Conservation (phyloP, 2,329 filamentous ascomycete species). For the Botrytis aclada region DNA sequence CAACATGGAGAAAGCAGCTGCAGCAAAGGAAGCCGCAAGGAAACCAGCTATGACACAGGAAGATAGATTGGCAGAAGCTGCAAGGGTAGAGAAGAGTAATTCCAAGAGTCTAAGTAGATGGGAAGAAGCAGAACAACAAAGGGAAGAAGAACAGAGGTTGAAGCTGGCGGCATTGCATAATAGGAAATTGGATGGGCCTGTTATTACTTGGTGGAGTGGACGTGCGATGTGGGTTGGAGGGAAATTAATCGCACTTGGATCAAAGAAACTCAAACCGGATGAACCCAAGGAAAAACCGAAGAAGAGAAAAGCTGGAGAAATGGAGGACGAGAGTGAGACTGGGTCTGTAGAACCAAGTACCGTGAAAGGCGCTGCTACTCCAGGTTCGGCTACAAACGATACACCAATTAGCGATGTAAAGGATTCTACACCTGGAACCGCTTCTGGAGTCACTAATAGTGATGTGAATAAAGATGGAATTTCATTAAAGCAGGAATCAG, state of each 20-base stretch:
- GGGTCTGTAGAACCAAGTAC: constrained; percentile 9
- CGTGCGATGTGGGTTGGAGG: constrained; percentile 76
- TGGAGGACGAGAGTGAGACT: constrained; percentile 28
- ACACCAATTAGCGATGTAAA: not conserved
- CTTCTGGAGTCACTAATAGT: not conserved
- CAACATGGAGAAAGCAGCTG: constrained; percentile 58
- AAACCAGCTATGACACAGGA: constrained; percentile 83
- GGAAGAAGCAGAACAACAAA: constrained; percentile 88
- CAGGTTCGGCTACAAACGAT: not conserved
- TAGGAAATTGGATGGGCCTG: constrained; percentile 80
- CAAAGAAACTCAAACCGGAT: constrained; percentile 58
- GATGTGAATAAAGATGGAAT: constrained; percentile 6
- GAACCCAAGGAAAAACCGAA: constrained; percentile 51
- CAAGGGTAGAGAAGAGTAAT: constrained; percentile 79
- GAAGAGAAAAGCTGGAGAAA: constrained; percentile 57
- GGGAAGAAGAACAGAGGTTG: constrained; percentile 77
- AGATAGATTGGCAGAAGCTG: constrained; percentile 79
- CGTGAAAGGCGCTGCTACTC: not conserved
- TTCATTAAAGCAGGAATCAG: not conserved
- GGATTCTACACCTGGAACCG: not conserved
- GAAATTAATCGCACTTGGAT: constrained; percentile 66
- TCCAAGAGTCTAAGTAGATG: constrained; percentile 87
- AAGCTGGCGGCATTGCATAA: constrained; percentile 86
- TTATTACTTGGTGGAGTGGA: constrained; percentile 93
- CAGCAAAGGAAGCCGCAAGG: constrained; percentile 68